Base-by-base conservation (phyloP, 2,329 filamentous ascomycete species). In the Aspergillus aculeatinus region DNA sequence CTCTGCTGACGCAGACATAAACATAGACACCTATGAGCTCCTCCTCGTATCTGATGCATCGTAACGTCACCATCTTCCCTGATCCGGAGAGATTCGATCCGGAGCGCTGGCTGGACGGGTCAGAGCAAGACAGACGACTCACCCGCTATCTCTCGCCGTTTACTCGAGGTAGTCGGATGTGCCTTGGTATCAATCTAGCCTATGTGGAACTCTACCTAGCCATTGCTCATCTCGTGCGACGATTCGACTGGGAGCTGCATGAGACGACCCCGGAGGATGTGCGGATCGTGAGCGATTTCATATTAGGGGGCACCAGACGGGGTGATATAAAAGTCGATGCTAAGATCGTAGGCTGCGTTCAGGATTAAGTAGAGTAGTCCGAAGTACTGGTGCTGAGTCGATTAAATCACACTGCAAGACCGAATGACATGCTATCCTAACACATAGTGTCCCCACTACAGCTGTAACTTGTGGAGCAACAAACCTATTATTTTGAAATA, bases 21-120 rank as follows among this genome's bases (percentile, higher is more conserved):
- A 67, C 2, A n/a, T 44, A 70, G 68, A 69, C 67, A 0, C 71
- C 76, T 0, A 67, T 80, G 2, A 68, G 72, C 50, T 74, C 74
- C 66, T 72, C 74, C 0, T 66, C 67, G 14, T 71, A 72, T 35
- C 63, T 71, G 44, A 60, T 74, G 39, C 61, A 67, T 7, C 62
- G 54, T 16, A 60, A 72, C 25, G 65, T 67, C 2, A 51, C 49
- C 9, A 65, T 71, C 23, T 72, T 70, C 53, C 64, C 68, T 1
- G 55, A 71, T 9, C 68, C 69, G 1, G 59, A 70, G 19, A 52
- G 6, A n/a, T 72, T 72, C 47, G 59, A 68, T 19, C 70, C 70
- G 5, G 70, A 70, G 14, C 54, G 70, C 42, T 73, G 70, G 69
- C 59, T 68, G 19, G 55, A 58, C 3, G 65, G 65, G 10, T 57